These are phyloP conservation scores for Tylopilus plumbeoviolaceoides DNA, from an alignment of 768 basidiomycete species.

Conservation along the genomic window DNA sequence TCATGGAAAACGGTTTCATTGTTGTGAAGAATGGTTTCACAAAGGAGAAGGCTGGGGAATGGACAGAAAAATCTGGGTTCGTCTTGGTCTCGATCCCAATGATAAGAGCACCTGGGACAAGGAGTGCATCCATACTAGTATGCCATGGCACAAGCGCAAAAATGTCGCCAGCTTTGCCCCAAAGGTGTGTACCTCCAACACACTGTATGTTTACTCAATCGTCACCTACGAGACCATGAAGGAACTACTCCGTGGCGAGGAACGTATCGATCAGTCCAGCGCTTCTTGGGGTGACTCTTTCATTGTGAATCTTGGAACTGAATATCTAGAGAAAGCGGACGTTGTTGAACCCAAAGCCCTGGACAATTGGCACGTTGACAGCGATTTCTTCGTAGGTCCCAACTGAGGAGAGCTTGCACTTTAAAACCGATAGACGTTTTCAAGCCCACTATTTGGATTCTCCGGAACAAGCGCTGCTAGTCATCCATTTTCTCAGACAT, in stretches of 20 bases:
- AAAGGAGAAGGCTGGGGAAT: conserved; percentile 42
- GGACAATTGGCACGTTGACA: neutral
- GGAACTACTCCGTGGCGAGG: neutral
- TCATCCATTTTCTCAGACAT: conserved; percentile 9
- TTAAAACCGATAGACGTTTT: neutral
- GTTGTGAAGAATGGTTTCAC: conserved; percentile 44
- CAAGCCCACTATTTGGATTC: neutral
- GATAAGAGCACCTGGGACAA: neutral
- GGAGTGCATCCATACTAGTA: conserved; percentile 29
- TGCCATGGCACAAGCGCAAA: conserved; percentile 40
- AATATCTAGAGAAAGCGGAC: neutral
- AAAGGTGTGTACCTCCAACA: conserved; percentile 33
- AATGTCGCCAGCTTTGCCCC: conserved; percentile 48
- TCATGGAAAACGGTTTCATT: conserved; percentile 53
- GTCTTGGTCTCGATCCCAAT: conserved; percentile 41
- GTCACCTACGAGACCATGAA: neutral
- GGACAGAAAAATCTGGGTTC: conserved; percentile 48
- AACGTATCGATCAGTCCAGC: neutral
- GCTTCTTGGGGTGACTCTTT: neutral
- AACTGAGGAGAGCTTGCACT: neutral
- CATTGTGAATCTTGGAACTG: neutral
- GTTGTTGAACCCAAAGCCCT: neutral
- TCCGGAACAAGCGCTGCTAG: neutral
- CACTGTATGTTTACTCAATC: neutral
- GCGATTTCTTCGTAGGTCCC: neutral